phyloP scores from a whole-genome alignment of 345 rosid species.

The Boechera divaricarpa region DNA sequence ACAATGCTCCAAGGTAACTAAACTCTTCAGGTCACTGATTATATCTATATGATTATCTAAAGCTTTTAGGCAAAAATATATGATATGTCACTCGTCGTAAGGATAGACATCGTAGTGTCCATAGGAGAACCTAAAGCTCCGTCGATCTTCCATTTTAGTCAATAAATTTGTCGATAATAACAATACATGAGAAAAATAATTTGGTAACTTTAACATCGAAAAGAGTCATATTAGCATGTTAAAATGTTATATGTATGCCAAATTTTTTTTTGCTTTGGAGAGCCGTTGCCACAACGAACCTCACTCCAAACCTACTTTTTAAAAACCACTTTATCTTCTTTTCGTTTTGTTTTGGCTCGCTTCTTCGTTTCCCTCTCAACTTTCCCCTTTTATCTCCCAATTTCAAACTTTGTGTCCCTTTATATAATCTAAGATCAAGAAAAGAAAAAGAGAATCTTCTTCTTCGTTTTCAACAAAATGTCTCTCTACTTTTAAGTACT shows the following conservation, averaged over 20 bases:
- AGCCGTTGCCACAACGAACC: slow-evolving; percentile 29
- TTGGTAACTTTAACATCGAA: too few species aligned
- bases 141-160: neutral
- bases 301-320: slow-evolving; percentile 26
- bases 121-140: too few species aligned
- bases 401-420: neutral
- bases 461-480: slow-evolving; percentile 20
- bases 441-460: slow-evolving; percentile 28
- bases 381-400: slow-evolving; percentile 15
- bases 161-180: too few species aligned
- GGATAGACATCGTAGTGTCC: too few species aligned
- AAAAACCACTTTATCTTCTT: slow-evolving; percentile 28
- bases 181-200: too few species aligned
- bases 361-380: slow-evolving; percentile 30
- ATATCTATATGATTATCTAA: too few species aligned
- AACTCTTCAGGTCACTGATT: too few species aligned
- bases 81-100: too few species aligned
- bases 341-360: slow-evolving; percentile 10
- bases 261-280: slow-evolving; percentile 5
- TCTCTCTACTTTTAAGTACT: neutral
- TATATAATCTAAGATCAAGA: neutral
- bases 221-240: too few species aligned
- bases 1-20: too few species aligned
- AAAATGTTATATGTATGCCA: too few species aligned
- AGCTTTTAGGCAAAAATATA: too few species aligned